These are phyloP conservation scores for Holtermannia corniformis DNA, from an alignment of 768 basidiomycete species.

Conservation along the genomic window DNA sequence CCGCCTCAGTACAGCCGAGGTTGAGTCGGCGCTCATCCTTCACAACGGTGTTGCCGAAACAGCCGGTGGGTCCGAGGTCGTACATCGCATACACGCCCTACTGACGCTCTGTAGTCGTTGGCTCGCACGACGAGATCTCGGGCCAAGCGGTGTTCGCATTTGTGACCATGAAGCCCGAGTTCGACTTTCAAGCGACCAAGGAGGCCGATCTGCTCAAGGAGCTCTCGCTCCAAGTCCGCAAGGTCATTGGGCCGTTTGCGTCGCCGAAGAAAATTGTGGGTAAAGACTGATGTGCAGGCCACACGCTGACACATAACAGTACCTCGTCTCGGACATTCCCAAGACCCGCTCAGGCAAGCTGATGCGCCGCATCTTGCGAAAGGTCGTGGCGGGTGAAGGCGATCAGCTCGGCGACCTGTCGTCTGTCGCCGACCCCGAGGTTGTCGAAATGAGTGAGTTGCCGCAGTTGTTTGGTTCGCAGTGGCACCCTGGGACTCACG, in stretches of 20 bases:
- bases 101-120: no score
- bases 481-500: no score
- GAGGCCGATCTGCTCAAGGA: conserved; percentile 71
- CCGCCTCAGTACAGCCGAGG: conserved; percentile 92
- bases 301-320: conserved; percentile 11
- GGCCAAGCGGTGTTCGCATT: conserved; percentile 74
- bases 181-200: conserved; percentile 60
- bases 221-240: conserved; percentile 86
- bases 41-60: conserved; percentile 95
- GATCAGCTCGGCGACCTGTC: conserved; percentile 93
- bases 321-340: conserved; percentile 56
- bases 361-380: conserved; percentile 91
- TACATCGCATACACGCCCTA: conserved; percentile 31
- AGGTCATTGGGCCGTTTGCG: conserved; percentile 95
- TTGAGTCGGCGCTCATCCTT: conserved; percentile 89
- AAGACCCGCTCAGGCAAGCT: conserved; percentile 95
- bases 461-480: not conserved
- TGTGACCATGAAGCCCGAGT: conserved; percentile 91
- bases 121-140: conserved; percentile 40
- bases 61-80: no score
- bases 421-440: conserved; percentile 76
- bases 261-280: conserved; percentile 82
- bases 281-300: conserved; percentile 34
- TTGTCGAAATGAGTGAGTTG: conserved; percentile 59
- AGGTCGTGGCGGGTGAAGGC: conserved; percentile 75